Percentiles rank a stretch among this genome's conserved stretches.
Conservation (phyloP, 1,139 yeast genomes). For the Trichomonascaceae sp. region DNA sequence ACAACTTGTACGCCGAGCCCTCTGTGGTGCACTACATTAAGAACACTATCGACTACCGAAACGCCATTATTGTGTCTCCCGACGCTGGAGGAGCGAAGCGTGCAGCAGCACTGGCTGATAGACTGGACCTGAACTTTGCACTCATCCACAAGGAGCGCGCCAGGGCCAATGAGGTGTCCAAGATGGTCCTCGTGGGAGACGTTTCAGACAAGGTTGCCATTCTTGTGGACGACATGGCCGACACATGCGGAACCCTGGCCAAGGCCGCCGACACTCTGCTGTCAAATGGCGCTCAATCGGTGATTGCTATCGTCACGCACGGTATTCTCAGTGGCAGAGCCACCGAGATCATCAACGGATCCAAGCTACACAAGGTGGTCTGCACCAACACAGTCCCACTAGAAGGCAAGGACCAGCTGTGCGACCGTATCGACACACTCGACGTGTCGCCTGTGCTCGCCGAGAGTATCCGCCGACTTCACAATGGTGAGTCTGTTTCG, state of each 20-base stretch:
- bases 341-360: constrained; percentile 64
- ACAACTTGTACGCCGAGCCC: constrained; percentile 92
- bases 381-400: constrained; percentile 95
- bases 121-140: constrained; percentile 85
- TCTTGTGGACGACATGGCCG: constrained; percentile 97
- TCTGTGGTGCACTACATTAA: constrained; percentile 78
- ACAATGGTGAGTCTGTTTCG: constrained; percentile 89
- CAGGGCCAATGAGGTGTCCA: constrained; percentile 83
- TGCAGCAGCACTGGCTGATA: constrained; percentile 91
- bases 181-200: constrained; percentile 96
- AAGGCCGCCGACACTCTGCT: constrained; percentile 88
- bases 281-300: constrained; percentile 69
- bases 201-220: constrained; percentile 78
- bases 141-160: constrained; percentile 94
- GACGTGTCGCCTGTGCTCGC: constrained; percentile 87
- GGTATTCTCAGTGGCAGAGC: constrained; percentile 89
- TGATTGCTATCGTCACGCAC: constrained; percentile 92
- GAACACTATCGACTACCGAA: constrained; percentile 51
- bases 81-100: constrained; percentile 99
- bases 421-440: constrained; percentile 67
- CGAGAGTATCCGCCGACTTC: constrained; percentile 89
- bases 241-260: constrained; percentile 92
- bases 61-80: constrained; percentile 84
- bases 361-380: constrained; percentile 66
- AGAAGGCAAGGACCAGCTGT: constrained; percentile 54